Evolutionary conservation across 768 basidiomycete species (phyloP), one percentile per base, ranked within the genome.

Genomic region (Lactarius hengduanensis): DNA sequence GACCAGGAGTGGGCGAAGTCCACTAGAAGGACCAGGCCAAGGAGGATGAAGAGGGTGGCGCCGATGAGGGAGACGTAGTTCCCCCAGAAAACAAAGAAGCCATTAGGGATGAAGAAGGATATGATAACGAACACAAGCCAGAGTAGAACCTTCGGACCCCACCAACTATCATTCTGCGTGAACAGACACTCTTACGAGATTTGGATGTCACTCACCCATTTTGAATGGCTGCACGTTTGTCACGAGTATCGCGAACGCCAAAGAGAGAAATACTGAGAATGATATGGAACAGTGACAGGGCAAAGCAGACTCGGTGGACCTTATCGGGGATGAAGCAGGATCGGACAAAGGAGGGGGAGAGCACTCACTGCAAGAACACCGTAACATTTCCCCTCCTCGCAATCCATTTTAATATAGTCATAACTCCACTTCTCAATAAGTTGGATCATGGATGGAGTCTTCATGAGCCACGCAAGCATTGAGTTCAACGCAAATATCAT

Each of bases 1-100:
- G 94, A 94, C 96, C 96, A 98, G 6, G 93, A 91, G 75, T 99
- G 97, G 2, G 97, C 97, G 73, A 98, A 98, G 80, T 99, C 97
- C 77, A 99, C 91, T 64, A 99, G 88, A 54, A 99, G 89, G 64
- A 99, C 93, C 34, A 99, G 88, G 57, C 97, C 97, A 69, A 99
- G 89, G 40, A 98, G 87, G 75, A 99, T 98, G 80, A 99, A 99
- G 67, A 95, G 75, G 7, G 91, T 93, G 0, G 96, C 93, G 43
- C 97, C 97, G 63, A 98, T 86, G 53, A 97, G 84, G 28, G 96
- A 85, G 67, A 94, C 78, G 73, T 97, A 96, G 71, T 96, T 94
- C 40, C 95, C 96, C 91, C 94, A 98, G 76, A 97, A 92, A 79
- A 98, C 95, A 80, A 98, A 98, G 85, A 96, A 95, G 57, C 85